A percentile compares a stretch with the other conserved stretches of the same genome.
Conservation (phyloP, 805 yeast genomes). For the Pichia scutulata region DNA sequence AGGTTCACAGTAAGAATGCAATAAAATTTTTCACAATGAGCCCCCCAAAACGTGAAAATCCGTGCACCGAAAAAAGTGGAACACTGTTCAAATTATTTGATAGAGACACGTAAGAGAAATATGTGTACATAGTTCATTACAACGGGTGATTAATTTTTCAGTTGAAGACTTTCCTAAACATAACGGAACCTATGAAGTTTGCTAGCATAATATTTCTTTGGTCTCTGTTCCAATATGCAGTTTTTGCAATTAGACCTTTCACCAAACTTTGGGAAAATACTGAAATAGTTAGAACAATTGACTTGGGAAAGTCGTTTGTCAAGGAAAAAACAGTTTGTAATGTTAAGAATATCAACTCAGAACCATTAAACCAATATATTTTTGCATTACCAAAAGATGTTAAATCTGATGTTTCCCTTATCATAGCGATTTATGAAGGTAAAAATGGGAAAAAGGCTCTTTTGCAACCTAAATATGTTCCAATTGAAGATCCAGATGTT, state of each 20-base stretch:
- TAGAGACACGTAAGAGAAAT: not conserved
- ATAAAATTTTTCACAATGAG: not conserved
- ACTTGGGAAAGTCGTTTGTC: slow-evolving; percentile 57
- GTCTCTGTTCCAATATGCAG: not conserved
- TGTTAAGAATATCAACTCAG: slow-evolving; percentile 48
- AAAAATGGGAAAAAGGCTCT: slow-evolving; percentile 18
- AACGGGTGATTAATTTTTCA: not conserved
- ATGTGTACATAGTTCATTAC: not conserved
- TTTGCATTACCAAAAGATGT: slow-evolving; percentile 48
- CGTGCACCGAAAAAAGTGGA: not conserved
- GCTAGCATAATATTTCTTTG: not conserved
- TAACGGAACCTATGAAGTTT: not conserved
- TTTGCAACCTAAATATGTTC: slow-evolving; percentile 12
- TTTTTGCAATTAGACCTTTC: slow-evolving; percentile 10
- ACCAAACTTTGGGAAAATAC: slow-evolving; percentile 47
- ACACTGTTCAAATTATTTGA: not conserved
- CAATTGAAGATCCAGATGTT: slow-evolving; percentile 16
- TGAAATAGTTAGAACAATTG: slow-evolving; percentile 49
- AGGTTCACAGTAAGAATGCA: not conserved
- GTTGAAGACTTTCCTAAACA: not conserved
- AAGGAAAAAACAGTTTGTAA: slow-evolving; percentile 52
- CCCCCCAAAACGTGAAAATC: not conserved
- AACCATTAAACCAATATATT: slow-evolving; percentile 49
- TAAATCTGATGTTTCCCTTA: slow-evolving; percentile 18
- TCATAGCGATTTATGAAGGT: slow-evolving; percentile 16